Evolutionary conservation across 179 eudicot genomes (phyloP), one percentile per base, ranked within the genome.

Genomic region (Camellia oleifera): DNA sequence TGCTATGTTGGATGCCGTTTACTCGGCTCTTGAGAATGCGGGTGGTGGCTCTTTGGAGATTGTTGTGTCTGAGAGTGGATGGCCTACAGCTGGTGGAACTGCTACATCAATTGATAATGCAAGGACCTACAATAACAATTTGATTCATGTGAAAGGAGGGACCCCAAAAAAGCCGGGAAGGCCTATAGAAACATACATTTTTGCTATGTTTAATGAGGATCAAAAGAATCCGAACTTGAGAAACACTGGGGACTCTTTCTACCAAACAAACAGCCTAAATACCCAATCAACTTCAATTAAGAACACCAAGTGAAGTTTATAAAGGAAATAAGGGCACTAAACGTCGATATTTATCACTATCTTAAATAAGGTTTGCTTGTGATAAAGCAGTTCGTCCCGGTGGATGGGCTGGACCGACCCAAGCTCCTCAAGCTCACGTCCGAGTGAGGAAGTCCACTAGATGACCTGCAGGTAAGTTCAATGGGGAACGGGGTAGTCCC

Each of bases 141-240:
- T 76, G 79, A 69, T 69, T 18, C 15, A 48, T 50, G 75, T 71
- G 42, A 50, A 71, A 42, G 42, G 58, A 5, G 96, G 94, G 32
- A 88, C 87, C 2, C 88, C 93, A 3, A 89, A 72, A 76, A 88
- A 84, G 80, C 91, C 93, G 20, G 84, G 83, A 69, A 83, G 76
- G 74, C 80, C 88, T 5, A 79, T 90, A 7, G 88, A 90, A 53
- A 79, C 92, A 7, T 92, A 89, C 74, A 65, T 90, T 13, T 89
- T 86, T 83, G 84, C 86, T 11, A 74, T 93, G 93, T 84, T 92
- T 53, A 89, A 91, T 79, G 94, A 91, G 79, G 81, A 88, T 77
- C 79, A 74, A 57, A 87, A 83, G 85, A 75, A 13, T 18, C 85
- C 85, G 0, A 84, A 75, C 5, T 69, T 77, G 97, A 91, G 87